Percentiles rank a stretch among this genome's conserved stretches.
Evolutionary conservation across 768 basidiomycete species (phyloP).

Genomic region (Boletales sp.): DNA sequence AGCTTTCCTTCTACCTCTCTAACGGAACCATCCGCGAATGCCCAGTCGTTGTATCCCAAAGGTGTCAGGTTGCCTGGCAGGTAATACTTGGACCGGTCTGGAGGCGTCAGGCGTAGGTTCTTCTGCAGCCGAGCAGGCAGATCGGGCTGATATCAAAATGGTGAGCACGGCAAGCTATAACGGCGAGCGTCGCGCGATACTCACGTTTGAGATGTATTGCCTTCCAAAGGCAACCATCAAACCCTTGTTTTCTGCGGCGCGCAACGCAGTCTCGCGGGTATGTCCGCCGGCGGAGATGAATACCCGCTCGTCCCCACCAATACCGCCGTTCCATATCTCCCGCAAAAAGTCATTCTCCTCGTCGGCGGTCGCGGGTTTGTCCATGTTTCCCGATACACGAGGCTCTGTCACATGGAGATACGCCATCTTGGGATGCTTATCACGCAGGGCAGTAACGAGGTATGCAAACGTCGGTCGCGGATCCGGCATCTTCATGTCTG

Average conservation of each 20-base stretch:
- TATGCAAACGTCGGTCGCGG: conserved; percentile 30
- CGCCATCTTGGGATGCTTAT: conserved; percentile 33
- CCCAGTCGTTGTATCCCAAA: conserved; percentile 29
- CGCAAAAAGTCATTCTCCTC: conserved; percentile 27
- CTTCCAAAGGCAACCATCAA: conserved; percentile 25
- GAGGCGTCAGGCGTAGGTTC: conserved; percentile 13
- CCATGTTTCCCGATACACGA: conserved; percentile 10
- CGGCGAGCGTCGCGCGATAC: background rate
- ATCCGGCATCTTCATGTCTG: conserved; percentile 29
- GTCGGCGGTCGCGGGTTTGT: background rate
- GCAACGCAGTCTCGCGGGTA: conserved; percentile 36
- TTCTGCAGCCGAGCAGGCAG: conserved; percentile 20
- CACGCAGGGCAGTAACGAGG: conserved; percentile 26
- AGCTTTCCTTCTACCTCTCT: background rate
- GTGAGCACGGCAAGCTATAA: background rate
- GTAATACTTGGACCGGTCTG: conserved; percentile 23
- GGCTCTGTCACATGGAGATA: conserved; percentile 42
- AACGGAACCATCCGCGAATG: conserved; percentile 14
- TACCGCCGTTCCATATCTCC: conserved; percentile 18
- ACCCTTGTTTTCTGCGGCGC: conserved; percentile 27
- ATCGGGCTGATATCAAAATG: conserved; percentile 18
- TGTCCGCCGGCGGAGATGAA: conserved; percentile 45
- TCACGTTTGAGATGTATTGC: background rate
- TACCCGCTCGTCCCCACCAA: conserved; percentile 3
- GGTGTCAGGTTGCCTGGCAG: conserved; percentile 19